Conservation (phyloP, 352 stramenopile species). For the Globisporangium splendens region DNA sequence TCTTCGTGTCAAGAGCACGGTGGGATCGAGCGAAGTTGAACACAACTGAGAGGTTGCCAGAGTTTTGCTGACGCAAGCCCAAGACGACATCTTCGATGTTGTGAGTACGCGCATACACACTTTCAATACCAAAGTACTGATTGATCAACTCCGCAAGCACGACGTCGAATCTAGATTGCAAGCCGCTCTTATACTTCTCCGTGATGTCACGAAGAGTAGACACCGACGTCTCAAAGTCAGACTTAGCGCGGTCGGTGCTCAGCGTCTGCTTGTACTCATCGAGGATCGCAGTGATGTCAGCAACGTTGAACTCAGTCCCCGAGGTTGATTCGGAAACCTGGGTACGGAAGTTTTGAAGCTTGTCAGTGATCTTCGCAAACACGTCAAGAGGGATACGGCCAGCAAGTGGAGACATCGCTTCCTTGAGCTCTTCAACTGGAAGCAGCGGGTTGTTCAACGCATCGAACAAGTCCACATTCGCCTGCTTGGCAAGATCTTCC, state of each 20-base stretch:
- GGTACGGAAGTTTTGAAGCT: constrained; percentile 72
- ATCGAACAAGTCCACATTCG: constrained; percentile 85
- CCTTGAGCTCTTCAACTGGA: constrained; percentile 94
- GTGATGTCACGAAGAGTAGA: constrained; percentile 66
- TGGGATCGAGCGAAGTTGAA: constrained; percentile 92
- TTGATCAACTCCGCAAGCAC: constrained; percentile 75
- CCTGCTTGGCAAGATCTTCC: constrained; percentile 77
- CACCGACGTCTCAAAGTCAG: constrained; percentile 74
- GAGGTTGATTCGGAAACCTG: constrained; percentile 26
- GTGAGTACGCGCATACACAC: constrained; percentile 66
- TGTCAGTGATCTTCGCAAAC: constrained; percentile 87
- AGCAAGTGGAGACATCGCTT: constrained; percentile 94
- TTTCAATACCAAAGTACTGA: constrained; percentile 79
- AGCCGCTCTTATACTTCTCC: constrained; percentile 73
- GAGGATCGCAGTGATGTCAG: constrained; percentile 50
- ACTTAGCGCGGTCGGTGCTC: constrained; percentile 40
- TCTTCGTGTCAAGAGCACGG: constrained; percentile 84
- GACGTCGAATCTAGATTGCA: constrained; percentile 60
- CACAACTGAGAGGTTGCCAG: constrained; percentile 76
- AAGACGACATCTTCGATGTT: constrained; percentile 84
- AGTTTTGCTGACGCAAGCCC: constrained; percentile 89
- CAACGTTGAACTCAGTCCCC: constrained; percentile 47
- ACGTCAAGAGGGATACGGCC: constrained; percentile 94
- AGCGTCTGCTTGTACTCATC: constrained; percentile 65
- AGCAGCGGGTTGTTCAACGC: constrained; percentile 69